A percentile compares a stretch with the other conserved stretches of the same genome.
These are phyloP conservation scores for Thielaviopsis punctulata DNA, from an alignment of 2,329 filamentous ascomycete species.

Conservation along the genomic window DNA sequence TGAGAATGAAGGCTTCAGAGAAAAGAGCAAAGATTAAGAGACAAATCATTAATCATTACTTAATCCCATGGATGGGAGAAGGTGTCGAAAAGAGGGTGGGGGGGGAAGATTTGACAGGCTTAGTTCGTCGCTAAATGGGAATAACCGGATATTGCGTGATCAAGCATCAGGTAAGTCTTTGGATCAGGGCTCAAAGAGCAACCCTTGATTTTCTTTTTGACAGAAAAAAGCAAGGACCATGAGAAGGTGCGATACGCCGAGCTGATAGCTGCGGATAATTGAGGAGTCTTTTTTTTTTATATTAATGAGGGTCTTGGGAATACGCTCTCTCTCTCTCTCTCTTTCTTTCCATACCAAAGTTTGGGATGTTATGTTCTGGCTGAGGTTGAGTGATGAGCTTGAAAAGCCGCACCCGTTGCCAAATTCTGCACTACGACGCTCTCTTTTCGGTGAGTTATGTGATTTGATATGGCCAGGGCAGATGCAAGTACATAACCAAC, in stretches of 20 bases:
- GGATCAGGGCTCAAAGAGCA: neutral
- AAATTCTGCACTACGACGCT: too few relatives aligned
- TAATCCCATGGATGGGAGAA: neutral
- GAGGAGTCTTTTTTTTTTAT: neutral
- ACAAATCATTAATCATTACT: too few relatives aligned
- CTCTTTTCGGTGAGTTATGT: too few relatives aligned
- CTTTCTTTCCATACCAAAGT: too few relatives aligned
- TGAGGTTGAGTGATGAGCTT: too few relatives aligned
- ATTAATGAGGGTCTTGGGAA: neutral
- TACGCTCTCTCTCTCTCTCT: too few relatives aligned
- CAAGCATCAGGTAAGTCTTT: neutral
- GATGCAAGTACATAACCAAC: too few relatives aligned
- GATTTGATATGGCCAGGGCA: too few relatives aligned
- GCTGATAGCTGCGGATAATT: too few relatives aligned
- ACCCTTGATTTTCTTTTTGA: too few relatives aligned
- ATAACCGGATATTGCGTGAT: neutral
- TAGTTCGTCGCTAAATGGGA: neutral
- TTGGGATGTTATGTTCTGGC: too few relatives aligned
- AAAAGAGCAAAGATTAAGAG: neutral
- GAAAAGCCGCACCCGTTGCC: too few relatives aligned
- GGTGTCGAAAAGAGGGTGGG: neutral
- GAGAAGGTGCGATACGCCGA: neutral
- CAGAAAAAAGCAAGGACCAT: neutral
- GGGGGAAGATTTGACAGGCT: neutral
- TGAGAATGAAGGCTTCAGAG: neutral